These are phyloP conservation scores for Rosa hybrid DNA, from an alignment of 331 rosid species.

Conservation along the genomic window DNA sequence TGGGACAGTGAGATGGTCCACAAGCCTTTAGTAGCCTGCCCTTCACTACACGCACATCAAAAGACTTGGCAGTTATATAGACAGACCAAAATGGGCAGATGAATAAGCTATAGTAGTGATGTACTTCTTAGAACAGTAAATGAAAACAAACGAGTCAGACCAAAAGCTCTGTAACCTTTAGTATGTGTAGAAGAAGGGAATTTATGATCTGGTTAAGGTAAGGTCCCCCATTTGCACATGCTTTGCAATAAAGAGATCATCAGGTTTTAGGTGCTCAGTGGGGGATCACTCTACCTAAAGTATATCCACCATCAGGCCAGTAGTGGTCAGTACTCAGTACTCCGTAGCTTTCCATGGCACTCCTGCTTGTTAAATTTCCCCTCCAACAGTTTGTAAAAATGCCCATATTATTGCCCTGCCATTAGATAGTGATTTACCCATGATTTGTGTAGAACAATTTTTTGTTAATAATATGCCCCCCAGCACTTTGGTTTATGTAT, in stretches of 20 bases:
- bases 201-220: slow-evolving; percentile 11
- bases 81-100: slow-evolving; percentile 31
- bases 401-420: not conserved
- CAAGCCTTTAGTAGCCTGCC: slow-evolving; percentile 3
- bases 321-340: not conserved
- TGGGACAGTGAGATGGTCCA: slow-evolving; percentile 25
- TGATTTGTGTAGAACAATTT: not conserved
- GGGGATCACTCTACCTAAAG: slow-evolving; percentile 30
- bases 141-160: slow-evolving; percentile 8
- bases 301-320: not conserved
- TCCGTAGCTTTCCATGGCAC: slow-evolving; percentile 6
- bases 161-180: slow-evolving; percentile 6
- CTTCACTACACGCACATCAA: slow-evolving; percentile 39
- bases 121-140: not conserved
- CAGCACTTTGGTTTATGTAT: not conserved
- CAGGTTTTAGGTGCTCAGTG: slow-evolving; percentile 22
- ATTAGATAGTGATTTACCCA: not conserved
- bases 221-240: slow-evolving; percentile 52
- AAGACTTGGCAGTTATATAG: slow-evolving; percentile 14
- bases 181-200: slow-evolving; percentile 5
- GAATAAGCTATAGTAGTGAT: slow-evolving; percentile 3
- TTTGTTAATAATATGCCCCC: not conserved
- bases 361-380: not conserved
- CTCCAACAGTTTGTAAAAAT: not conserved
- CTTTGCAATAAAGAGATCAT: slow-evolving; percentile 48